Evolutionary conservation across 2,329 filamentous ascomycete genomes (phyloP).

Genomic region (Penicillium thymicola): DNA sequence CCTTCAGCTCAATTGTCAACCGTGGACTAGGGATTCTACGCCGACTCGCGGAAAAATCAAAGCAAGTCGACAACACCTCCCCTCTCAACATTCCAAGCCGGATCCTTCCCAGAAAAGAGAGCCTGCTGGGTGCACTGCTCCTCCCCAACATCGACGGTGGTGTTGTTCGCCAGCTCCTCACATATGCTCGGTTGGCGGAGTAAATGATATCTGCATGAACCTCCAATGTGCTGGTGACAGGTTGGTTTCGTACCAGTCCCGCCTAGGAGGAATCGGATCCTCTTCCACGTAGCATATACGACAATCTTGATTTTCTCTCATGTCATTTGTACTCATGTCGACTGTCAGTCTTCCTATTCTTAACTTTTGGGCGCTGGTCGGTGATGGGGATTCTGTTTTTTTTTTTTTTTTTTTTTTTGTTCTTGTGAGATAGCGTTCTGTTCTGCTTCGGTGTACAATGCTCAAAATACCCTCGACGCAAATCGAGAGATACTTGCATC

Average conservation of each 20-base stretch:
- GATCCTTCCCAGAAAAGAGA: slow-evolving; percentile 64
- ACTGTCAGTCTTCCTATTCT: slow-evolving; percentile 9
- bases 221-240: neutral
- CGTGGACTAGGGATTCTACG: slow-evolving; percentile 67
- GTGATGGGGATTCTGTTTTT: slow-evolving; percentile 12
- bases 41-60: slow-evolving; percentile 64
- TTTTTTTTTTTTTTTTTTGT: slow-evolving; percentile 9
- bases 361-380: slow-evolving; percentile 22
- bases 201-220: slow-evolving; percentile 19
- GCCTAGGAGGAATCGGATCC: neutral
- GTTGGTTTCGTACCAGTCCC: neutral
- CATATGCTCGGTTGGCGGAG: slow-evolving; percentile 57
- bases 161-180: slow-evolving; percentile 66
- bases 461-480: slow-evolving; percentile 36
- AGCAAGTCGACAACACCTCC: slow-evolving; percentile 52
- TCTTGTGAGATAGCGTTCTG: slow-evolving; percentile 24
- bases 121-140: slow-evolving; percentile 63
- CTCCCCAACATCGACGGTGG: slow-evolving; percentile 62
- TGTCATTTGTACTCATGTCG: slow-evolving; percentile 28
- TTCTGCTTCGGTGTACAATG: slow-evolving; percentile 33
- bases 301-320: slow-evolving; percentile 23
- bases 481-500: slow-evolving; percentile 25
- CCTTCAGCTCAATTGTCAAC: slow-evolving; percentile 57
- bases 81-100: slow-evolving; percentile 55
- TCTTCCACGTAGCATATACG: slow-evolving; percentile 19